phyloP scores from a whole-genome alignment of 306 rosid species.

The Styphnolobium japonicum region DNA sequence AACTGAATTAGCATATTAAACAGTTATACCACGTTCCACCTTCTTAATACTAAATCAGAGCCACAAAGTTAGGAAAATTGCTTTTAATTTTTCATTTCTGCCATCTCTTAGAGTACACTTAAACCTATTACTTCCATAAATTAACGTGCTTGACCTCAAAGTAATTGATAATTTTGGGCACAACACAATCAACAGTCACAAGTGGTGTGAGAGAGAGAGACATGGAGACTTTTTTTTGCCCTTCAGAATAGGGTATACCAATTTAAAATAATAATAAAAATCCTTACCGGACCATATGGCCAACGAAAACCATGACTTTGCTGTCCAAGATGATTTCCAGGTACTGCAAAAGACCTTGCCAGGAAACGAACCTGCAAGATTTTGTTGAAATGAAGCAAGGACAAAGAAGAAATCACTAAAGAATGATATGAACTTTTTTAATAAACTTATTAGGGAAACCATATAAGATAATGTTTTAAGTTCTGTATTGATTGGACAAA shows the following conservation, averaged over 20 bases:
- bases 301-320: conserved; percentile 95
- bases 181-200: not conserved
- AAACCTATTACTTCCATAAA: not conserved
- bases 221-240: not conserved
- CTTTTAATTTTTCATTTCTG: not conserved
- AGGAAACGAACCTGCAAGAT: conserved; percentile 83
- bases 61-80: not conserved
- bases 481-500: not conserved
- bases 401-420: conserved; percentile 17
- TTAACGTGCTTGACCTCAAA: not conserved
- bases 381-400: conserved; percentile 15
- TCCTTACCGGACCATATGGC: conserved; percentile 98
- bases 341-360: conserved; percentile 87
- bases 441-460: conserved; percentile 5
- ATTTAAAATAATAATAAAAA: not conserved
- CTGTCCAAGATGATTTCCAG: conserved; percentile 96
- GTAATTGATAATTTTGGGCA: not conserved
- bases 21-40: not conserved
- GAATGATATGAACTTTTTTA: not conserved
- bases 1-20: not conserved
- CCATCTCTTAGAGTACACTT: not conserved
- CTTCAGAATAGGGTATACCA: not conserved
- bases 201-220: not conserved
- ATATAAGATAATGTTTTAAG: not conserved
- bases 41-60: not conserved